Evolutionary conservation across 2,329 filamentous ascomycete genomes (phyloP).

Genomic region (Paradendryphiella salina): DNA sequence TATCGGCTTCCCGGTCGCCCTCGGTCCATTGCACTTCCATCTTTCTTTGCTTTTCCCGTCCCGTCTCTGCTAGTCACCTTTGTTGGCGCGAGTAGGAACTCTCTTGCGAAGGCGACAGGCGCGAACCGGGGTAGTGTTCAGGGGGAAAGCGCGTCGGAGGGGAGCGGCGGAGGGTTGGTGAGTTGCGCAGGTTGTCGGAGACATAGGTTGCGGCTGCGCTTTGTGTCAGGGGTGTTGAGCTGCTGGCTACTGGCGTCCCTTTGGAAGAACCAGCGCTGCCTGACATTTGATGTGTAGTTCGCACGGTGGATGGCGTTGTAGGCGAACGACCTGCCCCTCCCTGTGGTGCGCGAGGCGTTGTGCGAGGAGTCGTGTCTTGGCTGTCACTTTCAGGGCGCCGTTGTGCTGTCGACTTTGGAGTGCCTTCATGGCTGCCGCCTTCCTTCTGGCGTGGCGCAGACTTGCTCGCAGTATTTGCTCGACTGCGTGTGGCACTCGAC

Average conservation of each 20-base stretch:
- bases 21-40: constrained; percentile 46
- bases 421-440: constrained; percentile 31
- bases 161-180: constrained; percentile 38
- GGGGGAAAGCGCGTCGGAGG: constrained; percentile 37
- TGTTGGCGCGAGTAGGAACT: constrained; percentile 32
- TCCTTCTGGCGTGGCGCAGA: constrained; percentile 26
- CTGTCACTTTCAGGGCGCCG: constrained; percentile 32
- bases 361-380: constrained; percentile 41
- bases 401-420: constrained; percentile 31
- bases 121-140: constrained; percentile 8
- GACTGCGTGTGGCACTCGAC: constrained; percentile 30
- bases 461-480: constrained; percentile 36
- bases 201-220: constrained; percentile 37
- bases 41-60: constrained; percentile 38
- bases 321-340: constrained; percentile 37
- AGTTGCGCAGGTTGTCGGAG: constrained; percentile 33
- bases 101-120: constrained; percentile 34
- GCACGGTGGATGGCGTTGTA: constrained; percentile 40
- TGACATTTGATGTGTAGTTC: constrained; percentile 32
- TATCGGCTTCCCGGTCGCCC: constrained; percentile 39
- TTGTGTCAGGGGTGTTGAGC: constrained; percentile 33
- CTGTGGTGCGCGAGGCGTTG: constrained; percentile 40
- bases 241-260: constrained; percentile 29
- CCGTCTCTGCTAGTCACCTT: constrained; percentile 41
- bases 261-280: constrained; percentile 37